A percentile compares a stretch with the other conserved stretches of the same genome.
Evolutionary conservation across 768 basidiomycete species (phyloP).

Genomic region (Tylopilus balloui): DNA sequence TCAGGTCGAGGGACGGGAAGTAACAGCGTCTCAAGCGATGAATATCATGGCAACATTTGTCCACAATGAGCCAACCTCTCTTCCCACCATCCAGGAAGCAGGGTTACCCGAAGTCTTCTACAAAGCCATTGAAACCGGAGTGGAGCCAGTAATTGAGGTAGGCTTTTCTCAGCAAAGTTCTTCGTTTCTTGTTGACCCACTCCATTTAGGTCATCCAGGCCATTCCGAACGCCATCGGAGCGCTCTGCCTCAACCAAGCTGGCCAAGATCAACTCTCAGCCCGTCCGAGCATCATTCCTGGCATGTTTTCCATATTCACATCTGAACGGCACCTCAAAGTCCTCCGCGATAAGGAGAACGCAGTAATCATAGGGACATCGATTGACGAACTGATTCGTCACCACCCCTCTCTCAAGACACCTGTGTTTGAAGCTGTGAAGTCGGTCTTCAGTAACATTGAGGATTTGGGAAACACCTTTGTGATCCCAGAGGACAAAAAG

Average conservation of each 20-base stretch:
- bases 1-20: neutral
- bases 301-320: slow-evolving; percentile 82
- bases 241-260: slow-evolving; percentile 87
- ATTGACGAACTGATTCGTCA: slow-evolving; percentile 96
- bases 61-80: slow-evolving; percentile 96
- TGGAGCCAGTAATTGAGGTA: slow-evolving; percentile 88
- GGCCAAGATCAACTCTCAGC: slow-evolving; percentile 78
- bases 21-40: slow-evolving; percentile 48
- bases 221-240: slow-evolving; percentile 93
- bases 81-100: slow-evolving; percentile 89
- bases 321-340: slow-evolving; percentile 79
- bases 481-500: slow-evolving; percentile 51
- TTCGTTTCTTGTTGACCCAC: neutral
- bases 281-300: slow-evolving; percentile 77
- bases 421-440: slow-evolving; percentile 76
- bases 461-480: slow-evolving; percentile 60
- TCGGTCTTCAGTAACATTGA: slow-evolving; percentile 69
- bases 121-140: slow-evolving; percentile 72
- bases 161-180: slow-evolving; percentile 1
- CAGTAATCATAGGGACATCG: slow-evolving; percentile 79
- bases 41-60: slow-evolving; percentile 96
- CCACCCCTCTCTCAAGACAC: slow-evolving; percentile 79
- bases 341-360: slow-evolving; percentile 89
- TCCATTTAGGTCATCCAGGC: slow-evolving; percentile 74
- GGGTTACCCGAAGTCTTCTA: slow-evolving; percentile 89